Evolutionary conservation across 768 basidiomycete species (phyloP).

Genomic region (Mycena rebaudengoi): DNA sequence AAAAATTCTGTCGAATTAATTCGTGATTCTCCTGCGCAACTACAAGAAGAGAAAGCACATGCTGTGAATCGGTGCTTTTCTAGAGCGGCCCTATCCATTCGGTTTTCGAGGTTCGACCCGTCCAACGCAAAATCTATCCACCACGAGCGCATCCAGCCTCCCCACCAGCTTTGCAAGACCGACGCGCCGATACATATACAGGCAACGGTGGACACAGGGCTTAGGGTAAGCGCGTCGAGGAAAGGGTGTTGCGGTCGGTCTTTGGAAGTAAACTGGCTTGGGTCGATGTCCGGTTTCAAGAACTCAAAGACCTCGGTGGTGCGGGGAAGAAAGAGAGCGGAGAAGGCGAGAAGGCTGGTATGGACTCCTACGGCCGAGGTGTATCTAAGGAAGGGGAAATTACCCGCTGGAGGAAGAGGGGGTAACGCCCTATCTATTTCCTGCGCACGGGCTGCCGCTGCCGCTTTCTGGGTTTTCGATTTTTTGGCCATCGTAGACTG

Average conservation of each 20-base stretch:
- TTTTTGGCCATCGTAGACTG: conserved; percentile 4
- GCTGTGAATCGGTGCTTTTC: conserved; percentile 50
- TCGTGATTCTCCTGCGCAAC: neutral
- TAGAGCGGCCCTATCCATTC: conserved; percentile 49
- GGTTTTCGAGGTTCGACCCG: conserved; percentile 52
- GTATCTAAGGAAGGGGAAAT: conserved; percentile 66
- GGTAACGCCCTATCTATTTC: neutral
- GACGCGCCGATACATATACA: conserved; percentile 65
- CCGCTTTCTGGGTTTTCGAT: conserved; percentile 6
- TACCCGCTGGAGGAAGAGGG: neutral
- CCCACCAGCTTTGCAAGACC: conserved; percentile 77
- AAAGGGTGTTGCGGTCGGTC: conserved; percentile 80
- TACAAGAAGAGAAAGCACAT: conserved; percentile 28
- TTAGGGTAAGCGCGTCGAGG: conserved; percentile 69
- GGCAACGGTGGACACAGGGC: conserved; percentile 63
- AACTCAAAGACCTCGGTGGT: conserved; percentile 54
- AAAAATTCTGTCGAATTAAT: conserved; percentile 51
- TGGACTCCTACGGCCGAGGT: conserved; percentile 75
- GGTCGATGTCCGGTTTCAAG: conserved; percentile 40
- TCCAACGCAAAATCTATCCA: conserved; percentile 51
- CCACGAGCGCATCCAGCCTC: conserved; percentile 70
- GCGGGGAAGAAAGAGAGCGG: conserved; percentile 76
- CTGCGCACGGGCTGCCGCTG: too few relatives aligned
- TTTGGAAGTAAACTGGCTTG: conserved; percentile 46
- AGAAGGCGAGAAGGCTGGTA: conserved; percentile 69